Percentiles rank a stretch among this genome's conserved stretches.
These are phyloP conservation scores for Podospora pseudoanserina DNA, from an alignment of 495 filamentous ascomycete species.

Conservation along the genomic window DNA sequence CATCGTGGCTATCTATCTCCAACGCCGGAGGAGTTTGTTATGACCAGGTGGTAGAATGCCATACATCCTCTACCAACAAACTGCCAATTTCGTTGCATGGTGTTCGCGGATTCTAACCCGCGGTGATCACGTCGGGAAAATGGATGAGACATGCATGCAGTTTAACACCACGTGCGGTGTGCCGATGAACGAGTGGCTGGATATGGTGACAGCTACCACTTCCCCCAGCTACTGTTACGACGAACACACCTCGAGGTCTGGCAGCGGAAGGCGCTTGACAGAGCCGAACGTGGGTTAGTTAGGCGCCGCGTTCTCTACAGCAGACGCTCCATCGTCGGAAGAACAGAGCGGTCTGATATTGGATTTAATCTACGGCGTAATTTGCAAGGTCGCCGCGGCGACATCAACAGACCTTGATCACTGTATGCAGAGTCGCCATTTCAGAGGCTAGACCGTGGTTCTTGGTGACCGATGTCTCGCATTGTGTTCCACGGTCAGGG, in stretches of 20 bases:
- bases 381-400: slow-evolving; percentile 21
- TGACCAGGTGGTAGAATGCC: slow-evolving; percentile 8
- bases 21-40: slow-evolving; percentile 21
- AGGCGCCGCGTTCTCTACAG: slow-evolving; percentile 22
- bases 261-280: slow-evolving; percentile 12
- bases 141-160: slow-evolving; percentile 17
- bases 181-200: slow-evolving; percentile 10
- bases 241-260: not conserved
- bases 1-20: slow-evolving; percentile 32
- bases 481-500: not conserved
- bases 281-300: slow-evolving; percentile 17
- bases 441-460: slow-evolving; percentile 9
- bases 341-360: slow-evolving; percentile 29
- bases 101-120: slow-evolving; percentile 12
- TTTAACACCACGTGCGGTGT: slow-evolving; percentile 31
- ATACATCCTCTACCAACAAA: slow-evolving; percentile 23
- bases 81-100: slow-evolving; percentile 16
- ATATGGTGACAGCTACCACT: slow-evolving; percentile 7
- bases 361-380: slow-evolving; percentile 28
- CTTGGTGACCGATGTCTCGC: not conserved
- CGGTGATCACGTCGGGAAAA: slow-evolving; percentile 25
- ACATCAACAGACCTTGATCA: slow-evolving; percentile 10
- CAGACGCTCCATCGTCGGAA: slow-evolving; percentile 24
- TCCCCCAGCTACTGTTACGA: not conserved
- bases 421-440: slow-evolving; percentile 4